A percentile compares a stretch with the other conserved stretches of the same genome.
phyloP scores from a whole-genome alignment of 106 monocot species.

The Iris macrosiphon region DNA sequence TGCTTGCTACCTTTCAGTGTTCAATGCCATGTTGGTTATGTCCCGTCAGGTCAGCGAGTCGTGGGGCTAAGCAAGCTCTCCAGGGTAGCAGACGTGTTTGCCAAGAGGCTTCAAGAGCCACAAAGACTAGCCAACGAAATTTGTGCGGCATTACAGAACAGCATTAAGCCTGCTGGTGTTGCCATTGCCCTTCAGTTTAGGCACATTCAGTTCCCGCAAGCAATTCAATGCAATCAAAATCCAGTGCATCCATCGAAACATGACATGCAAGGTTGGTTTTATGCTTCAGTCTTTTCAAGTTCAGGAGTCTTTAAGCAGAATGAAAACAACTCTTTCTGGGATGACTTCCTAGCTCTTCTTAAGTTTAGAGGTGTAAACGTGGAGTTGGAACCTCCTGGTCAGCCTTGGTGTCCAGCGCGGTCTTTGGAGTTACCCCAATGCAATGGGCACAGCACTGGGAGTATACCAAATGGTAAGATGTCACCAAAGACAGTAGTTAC shows the following conservation, averaged over 20 bases:
- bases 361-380: conserved; percentile 50
- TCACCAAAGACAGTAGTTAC: conserved; percentile 8
- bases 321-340: conserved; percentile 31
- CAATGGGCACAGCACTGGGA: conserved; percentile 24
- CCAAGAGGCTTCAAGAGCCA: conserved; percentile 86
- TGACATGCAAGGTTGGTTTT: conserved; percentile 44
- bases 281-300: conserved; percentile 33
- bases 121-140: conserved; percentile 73
- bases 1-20: conserved; percentile 88
- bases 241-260: conserved; percentile 12
- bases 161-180: conserved; percentile 79
- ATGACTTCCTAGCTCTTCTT: conserved; percentile 57
- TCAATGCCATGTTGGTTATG: conserved; percentile 80
- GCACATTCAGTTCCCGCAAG: conserved; percentile 71
- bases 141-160: conserved; percentile 55
- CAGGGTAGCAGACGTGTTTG: conserved; percentile 81
- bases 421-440: conserved; percentile 19
- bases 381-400: conserved; percentile 3
- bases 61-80: conserved; percentile 95
- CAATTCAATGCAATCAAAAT: conserved; percentile 8
- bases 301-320: conserved; percentile 58
- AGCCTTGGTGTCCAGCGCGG: conserved; percentile 65
- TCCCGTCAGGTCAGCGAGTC: conserved; percentile 63
- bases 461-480: conserved; percentile 17
- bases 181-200: conserved; percentile 78